Evolutionary conservation across 73 alveolate genomes (phyloP).

Genomic region (Durusdinium trenchii): DNA sequence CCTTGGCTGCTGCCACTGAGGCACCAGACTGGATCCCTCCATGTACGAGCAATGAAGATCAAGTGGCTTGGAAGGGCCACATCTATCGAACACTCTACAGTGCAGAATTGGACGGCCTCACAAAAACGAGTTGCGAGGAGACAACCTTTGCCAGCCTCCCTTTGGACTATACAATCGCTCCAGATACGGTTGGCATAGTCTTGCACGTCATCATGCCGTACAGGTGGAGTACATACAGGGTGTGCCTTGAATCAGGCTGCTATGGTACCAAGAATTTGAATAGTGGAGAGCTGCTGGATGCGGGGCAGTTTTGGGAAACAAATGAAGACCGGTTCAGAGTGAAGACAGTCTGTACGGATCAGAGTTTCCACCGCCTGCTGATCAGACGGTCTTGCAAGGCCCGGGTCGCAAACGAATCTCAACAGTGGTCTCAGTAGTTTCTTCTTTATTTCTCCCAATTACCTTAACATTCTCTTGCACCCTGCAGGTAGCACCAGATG

Average conservation of each 20-base stretch:
- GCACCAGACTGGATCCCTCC: too few species aligned
- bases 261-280: slow-evolving; percentile 7
- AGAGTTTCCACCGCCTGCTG: slow-evolving; percentile 24
- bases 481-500: slow-evolving; percentile 26
- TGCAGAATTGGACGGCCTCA: background rate
- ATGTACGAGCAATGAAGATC: background rate
- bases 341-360: background rate
- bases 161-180: background rate
- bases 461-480: too few species aligned
- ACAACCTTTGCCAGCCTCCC: background rate
- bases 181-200: background rate
- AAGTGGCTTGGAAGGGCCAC: slow-evolving; percentile 54
- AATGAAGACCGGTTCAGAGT: slow-evolving; percentile 18
- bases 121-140: slow-evolving; percentile 32
- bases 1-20: too few species aligned
- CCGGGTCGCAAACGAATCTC: background rate
- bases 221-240: slow-evolving; percentile 23
- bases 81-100: slow-evolving; percentile 49
- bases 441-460: too few species aligned
- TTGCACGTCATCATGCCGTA: slow-evolving; percentile 12
- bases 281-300: slow-evolving; percentile 13
- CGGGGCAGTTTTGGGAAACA: slow-evolving; percentile 28
- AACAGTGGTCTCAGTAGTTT: background rate
- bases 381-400: slow-evolving; percentile 9
- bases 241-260: slow-evolving; percentile 29